Evolutionary conservation across 106 monocot genomes (phyloP).

Genomic region (Dendrobium chrysotoxum): DNA sequence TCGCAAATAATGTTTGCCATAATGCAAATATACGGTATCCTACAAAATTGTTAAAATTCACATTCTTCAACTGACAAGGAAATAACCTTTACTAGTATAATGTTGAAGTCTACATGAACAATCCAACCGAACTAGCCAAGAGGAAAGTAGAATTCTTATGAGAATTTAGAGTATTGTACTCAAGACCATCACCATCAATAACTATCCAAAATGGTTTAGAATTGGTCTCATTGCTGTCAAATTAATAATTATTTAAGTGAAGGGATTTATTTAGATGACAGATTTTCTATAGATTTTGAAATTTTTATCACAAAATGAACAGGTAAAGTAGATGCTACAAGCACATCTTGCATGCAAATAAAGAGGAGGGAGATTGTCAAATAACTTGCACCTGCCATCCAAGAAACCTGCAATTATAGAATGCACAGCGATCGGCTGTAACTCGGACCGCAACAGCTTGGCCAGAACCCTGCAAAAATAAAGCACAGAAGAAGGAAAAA

Average conservation of each 20-base stretch:
- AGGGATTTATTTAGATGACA: not conserved
- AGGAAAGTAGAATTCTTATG: not conserved
- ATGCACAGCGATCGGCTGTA: slow-evolving; percentile 88
- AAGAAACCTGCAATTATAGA: slow-evolving; percentile 91
- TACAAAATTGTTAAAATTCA: slow-evolving; percentile 19
- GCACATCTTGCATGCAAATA: not conserved
- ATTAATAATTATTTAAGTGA: not conserved
- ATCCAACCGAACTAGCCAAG: not conserved
- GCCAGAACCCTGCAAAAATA: slow-evolving; percentile 59
- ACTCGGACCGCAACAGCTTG: slow-evolving; percentile 91
- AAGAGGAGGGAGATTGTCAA: not conserved
- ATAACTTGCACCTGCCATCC: slow-evolving; percentile 67
- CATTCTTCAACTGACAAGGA: not conserved
- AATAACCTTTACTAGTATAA: not conserved
- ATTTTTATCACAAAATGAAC: not conserved
- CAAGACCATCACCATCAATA: not conserved
- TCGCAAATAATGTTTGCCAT: slow-evolving; percentile 84
- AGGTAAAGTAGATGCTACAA: not conserved
- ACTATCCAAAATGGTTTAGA: not conserved
- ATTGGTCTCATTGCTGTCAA: not conserved
- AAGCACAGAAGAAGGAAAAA: not conserved
- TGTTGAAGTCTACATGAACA: not conserved
- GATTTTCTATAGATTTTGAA: not conserved
- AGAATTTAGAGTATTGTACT: not conserved
- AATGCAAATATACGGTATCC: slow-evolving; percentile 94